Evolutionary conservation across 2,329 filamentous ascomycete species (phyloP), one percentile per base, ranked within the genome.

Genomic region (Aspergillus fructus): DNA sequence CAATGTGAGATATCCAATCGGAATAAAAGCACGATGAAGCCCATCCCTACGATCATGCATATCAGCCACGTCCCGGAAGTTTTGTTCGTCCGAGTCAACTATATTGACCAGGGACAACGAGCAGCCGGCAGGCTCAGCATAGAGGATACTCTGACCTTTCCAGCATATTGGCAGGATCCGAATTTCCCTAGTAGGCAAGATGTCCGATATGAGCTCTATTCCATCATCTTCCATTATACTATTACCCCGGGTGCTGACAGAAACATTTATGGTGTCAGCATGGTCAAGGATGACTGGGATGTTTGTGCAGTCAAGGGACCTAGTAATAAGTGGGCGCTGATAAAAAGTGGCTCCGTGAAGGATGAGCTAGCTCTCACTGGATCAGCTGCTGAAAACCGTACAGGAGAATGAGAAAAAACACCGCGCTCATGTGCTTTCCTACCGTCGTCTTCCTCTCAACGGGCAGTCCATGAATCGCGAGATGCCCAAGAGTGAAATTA

Each of bases 141-240:
- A 6, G 9, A 52, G 9, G 45, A 61, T 1, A 13, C 43, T 8
- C 33, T 65, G 17, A 43, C 27, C 4, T 37, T 68, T 13, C 40
- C 49, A 12, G 46, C 46, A 15, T 13, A 54, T 2, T 43, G 57
- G 23, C 55, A 59, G 9, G 37, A 59, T 24, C 27, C 33, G 41
- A 52, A 34, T 19, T 46, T n/a, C 33, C 17, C 34, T 12, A 41
- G 24, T 19, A 46, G 33, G 34, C 49, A 30, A 13, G 56, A 47
- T 41, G 41, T 64, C n/a, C 39, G 52, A 5, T 74, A 71, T 55
- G 60, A 66, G 41, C 62, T 72, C 9, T 65, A 63, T 27, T 62
- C 64, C 1, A 58, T 72, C 21, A 56, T 68, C 23, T 53, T 67
- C 17, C 70, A 69, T 47, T 11, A n/a, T 3, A 65, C 62, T 23